phyloP scores from a whole-genome alignment of 2,329 filamentous ascomycete genomes.

The Onygenales sp. region DNA sequence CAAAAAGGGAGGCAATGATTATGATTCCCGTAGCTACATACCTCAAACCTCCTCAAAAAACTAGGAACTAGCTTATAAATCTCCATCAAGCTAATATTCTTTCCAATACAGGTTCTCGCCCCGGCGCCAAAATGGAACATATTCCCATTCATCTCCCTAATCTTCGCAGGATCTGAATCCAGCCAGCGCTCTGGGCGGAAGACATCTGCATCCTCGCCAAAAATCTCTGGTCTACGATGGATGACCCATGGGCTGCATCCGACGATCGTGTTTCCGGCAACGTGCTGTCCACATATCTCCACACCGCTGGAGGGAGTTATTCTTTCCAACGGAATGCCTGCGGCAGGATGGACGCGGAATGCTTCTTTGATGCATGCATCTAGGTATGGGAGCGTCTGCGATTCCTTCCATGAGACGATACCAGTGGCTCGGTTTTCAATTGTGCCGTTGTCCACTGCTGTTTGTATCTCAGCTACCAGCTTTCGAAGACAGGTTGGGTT shows the following conservation, averaged over 20 bases:
- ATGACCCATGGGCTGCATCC: constrained; percentile 69
- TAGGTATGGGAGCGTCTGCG: constrained; percentile 62
- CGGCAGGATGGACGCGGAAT: constrained; percentile 65
- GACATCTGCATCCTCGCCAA: constrained; percentile 55
- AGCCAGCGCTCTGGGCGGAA: constrained; percentile 46
- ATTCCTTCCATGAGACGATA: constrained; percentile 60
- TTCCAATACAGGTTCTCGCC: constrained; percentile 43
- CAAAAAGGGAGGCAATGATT: neutral
- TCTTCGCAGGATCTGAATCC: constrained; percentile 18
- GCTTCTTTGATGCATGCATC: constrained; percentile 71
- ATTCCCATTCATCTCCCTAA: constrained; percentile 42
- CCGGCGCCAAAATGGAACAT: constrained; percentile 49
- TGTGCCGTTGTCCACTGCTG: constrained; percentile 42
- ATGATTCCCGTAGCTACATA: constrained; percentile 2
- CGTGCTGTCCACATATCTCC: constrained; percentile 52
- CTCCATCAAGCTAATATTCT: constrained; percentile 19
- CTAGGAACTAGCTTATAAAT: constrained; percentile 18
- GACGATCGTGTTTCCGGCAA: constrained; percentile 63
- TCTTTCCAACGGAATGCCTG: constrained; percentile 63
- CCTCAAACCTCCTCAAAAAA: constrained; percentile 42
- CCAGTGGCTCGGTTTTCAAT: constrained; percentile 37
- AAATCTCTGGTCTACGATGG: constrained; percentile 58
- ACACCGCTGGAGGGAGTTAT: constrained; percentile 57
- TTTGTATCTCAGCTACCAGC: constrained; percentile 51
- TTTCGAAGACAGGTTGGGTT: constrained; percentile 35